Percentiles rank a stretch among this genome's conserved stretches.
These are phyloP conservation scores for Nakazawaea populi DNA, from an alignment of 805 yeast species.

Conservation along the genomic window DNA sequence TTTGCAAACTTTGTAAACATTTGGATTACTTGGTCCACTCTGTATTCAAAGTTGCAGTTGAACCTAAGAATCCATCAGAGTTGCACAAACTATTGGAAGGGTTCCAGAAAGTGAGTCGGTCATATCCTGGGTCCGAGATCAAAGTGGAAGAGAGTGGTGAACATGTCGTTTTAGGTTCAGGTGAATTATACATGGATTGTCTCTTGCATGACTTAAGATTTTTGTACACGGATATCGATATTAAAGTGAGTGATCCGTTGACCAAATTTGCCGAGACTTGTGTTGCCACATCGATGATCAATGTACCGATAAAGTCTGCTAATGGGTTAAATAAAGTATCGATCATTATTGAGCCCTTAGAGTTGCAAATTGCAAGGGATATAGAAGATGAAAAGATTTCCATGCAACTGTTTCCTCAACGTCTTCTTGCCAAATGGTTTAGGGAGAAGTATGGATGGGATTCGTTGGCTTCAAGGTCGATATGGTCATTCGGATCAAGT, in stretches of 20 bases:
- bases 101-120: slow-evolving; percentile 50
- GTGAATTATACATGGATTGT: slow-evolving; percentile 86
- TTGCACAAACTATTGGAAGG: slow-evolving; percentile 70
- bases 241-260: slow-evolving; percentile 82
- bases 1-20: slow-evolving; percentile 27
- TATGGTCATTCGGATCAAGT: slow-evolving; percentile 73
- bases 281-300: slow-evolving; percentile 55
- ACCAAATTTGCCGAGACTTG: slow-evolving; percentile 78
- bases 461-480: slow-evolving; percentile 70
- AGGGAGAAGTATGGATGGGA: slow-evolving; percentile 71
- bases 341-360: slow-evolving; percentile 71
- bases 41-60: slow-evolving; percentile 75
- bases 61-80: slow-evolving; percentile 76
- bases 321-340: slow-evolving; percentile 55
- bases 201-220: slow-evolving; percentile 69
- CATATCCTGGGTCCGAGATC: slow-evolving; percentile 62
- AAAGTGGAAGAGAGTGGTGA: slow-evolving; percentile 88
- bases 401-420: slow-evolving; percentile 14
- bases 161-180: slow-evolving; percentile 72
- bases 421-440: slow-evolving; percentile 47
- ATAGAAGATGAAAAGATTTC: slow-evolving; percentile 44
- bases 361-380: slow-evolving; percentile 45
- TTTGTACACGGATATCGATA: slow-evolving; percentile 56
- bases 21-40: slow-evolving; percentile 45
- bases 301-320: slow-evolving; percentile 55